A percentile compares a stretch with the other conserved stretches of the same genome.
Conservation (phyloP, 306 rosid genomes). For the Delonix regia region DNA sequence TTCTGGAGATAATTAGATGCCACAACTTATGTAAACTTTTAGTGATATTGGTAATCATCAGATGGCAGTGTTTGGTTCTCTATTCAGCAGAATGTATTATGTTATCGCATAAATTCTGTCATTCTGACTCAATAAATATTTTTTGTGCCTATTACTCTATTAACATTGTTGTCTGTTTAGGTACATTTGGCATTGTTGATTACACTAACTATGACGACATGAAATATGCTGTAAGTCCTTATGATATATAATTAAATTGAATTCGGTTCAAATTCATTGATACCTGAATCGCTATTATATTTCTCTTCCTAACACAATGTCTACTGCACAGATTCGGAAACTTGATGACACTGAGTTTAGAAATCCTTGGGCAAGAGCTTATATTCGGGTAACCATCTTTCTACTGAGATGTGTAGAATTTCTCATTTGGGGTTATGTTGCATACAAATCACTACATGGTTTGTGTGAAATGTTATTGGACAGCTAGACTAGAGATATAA, state of each 20-base stretch:
- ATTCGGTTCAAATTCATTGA: slow-evolving; percentile 1
- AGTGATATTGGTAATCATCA: neutral
- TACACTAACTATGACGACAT: slow-evolving; percentile 92
- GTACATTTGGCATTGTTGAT: slow-evolving; percentile 93
- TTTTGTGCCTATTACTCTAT: neutral
- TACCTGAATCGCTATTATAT: neutral
- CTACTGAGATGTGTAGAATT: neutral
- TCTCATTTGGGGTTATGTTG: neutral
- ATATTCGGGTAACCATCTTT: slow-evolving; percentile 70
- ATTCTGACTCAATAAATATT: slow-evolving; percentile 8
- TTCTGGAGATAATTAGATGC: neutral
- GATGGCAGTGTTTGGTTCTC: neutral
- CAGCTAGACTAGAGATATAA: neutral
- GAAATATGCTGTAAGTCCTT: slow-evolving; percentile 95
- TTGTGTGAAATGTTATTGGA: slow-evolving; percentile 17
- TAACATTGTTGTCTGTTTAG: slow-evolving; percentile 49
- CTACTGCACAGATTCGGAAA: slow-evolving; percentile 67
- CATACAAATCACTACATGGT: neutral
- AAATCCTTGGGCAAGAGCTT: slow-evolving; percentile 97
- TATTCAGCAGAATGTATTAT: neutral
- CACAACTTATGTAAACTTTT: neutral
- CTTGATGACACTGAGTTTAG: slow-evolving; percentile 94
- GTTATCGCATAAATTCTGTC: neutral
- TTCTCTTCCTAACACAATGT: neutral
- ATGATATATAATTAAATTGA: neutral